phyloP scores from a whole-genome alignment of 306 rosid species.

The Pterocarpus santalinus region DNA sequence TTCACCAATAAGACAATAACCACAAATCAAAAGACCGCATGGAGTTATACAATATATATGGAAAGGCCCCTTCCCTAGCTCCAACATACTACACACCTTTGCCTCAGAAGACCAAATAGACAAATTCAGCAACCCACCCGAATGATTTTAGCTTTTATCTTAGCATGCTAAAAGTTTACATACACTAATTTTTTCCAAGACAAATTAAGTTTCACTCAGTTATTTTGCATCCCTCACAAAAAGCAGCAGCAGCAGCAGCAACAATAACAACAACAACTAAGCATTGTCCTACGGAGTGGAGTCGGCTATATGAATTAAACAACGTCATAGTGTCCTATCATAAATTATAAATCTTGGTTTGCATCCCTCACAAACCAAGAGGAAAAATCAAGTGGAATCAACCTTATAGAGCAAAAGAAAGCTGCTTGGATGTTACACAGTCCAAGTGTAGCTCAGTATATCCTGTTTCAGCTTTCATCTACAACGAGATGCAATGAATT shows the following conservation, averaged over 20 bases:
- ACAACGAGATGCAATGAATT: slow-evolving; percentile 10
- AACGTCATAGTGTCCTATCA: too few relatives aligned
- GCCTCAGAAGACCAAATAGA: not conserved
- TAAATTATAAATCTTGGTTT: not conserved
- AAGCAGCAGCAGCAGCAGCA: too few relatives aligned
- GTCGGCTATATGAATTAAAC: too few relatives aligned
- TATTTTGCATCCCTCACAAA: not conserved
- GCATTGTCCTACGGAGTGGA: too few relatives aligned
- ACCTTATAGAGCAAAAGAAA: not conserved
- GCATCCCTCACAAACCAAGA: slow-evolving; percentile 16
- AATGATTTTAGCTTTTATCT: not conserved
- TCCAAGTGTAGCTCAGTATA: not conserved
- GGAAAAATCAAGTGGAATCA: slow-evolving; percentile 22
- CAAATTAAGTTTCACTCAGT: not conserved
- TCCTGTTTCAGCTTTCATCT: not conserved
- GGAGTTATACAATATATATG: not conserved
- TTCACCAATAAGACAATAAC: not conserved
- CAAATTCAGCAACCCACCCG: not conserved
- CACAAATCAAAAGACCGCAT: too few relatives aligned
- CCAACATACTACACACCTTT: not conserved
- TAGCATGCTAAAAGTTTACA: not conserved
- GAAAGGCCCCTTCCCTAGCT: not conserved
- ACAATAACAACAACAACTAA: too few relatives aligned
- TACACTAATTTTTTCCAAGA: not conserved
- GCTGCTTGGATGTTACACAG: not conserved